Percentiles rank a stretch among this genome's conserved stretches.
Evolutionary conservation across 2,329 filamentous ascomycete genomes (phyloP).

Genomic region (Ophiocordyceps unilateralis): DNA sequence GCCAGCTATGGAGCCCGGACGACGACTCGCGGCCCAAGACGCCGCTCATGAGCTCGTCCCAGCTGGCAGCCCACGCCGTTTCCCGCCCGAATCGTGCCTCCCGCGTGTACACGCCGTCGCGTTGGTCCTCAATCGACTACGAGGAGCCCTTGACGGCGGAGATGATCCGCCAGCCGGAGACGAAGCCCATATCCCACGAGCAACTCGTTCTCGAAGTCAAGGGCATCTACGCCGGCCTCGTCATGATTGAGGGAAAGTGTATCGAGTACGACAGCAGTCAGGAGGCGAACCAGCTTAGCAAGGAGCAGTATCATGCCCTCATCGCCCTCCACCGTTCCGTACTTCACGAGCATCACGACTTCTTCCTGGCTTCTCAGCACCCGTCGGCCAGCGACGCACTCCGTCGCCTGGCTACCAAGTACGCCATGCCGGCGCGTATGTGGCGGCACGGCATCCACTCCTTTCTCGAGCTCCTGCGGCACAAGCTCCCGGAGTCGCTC

Average conservation of each 20-base stretch:
- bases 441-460: slow-evolving; percentile 87
- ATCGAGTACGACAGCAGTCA: slow-evolving; percentile 62
- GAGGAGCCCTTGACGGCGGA: not conserved
- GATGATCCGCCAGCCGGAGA: slow-evolving; percentile 33
- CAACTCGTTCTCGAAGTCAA: slow-evolving; percentile 71
- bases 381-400: slow-evolving; percentile 56
- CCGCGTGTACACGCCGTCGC: not conserved
- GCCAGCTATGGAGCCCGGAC: slow-evolving; percentile 13
- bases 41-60: no score
- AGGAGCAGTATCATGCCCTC: slow-evolving; percentile 69
- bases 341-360: slow-evolving; percentile 69
- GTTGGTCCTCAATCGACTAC: not conserved
- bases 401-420: slow-evolving; percentile 55
- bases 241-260: slow-evolving; percentile 76
- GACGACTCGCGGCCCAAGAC: slow-evolving; percentile 6
- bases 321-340: slow-evolving; percentile 69
- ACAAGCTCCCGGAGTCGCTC: slow-evolving; percentile 55
- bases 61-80: slow-evolving; percentile 1
- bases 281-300: slow-evolving; percentile 25
- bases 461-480: slow-evolving; percentile 61
- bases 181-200: slow-evolving; percentile 54
- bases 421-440: slow-evolving; percentile 84
- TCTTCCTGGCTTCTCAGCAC: slow-evolving; percentile 76
- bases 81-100: slow-evolving; percentile 1
- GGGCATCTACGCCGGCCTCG: slow-evolving; percentile 64